A percentile compares a stretch with the other conserved stretches of the same genome.
These are phyloP conservation scores for Sedum album DNA, from an alignment of 164 flowering plant species.

Conservation along the genomic window DNA sequence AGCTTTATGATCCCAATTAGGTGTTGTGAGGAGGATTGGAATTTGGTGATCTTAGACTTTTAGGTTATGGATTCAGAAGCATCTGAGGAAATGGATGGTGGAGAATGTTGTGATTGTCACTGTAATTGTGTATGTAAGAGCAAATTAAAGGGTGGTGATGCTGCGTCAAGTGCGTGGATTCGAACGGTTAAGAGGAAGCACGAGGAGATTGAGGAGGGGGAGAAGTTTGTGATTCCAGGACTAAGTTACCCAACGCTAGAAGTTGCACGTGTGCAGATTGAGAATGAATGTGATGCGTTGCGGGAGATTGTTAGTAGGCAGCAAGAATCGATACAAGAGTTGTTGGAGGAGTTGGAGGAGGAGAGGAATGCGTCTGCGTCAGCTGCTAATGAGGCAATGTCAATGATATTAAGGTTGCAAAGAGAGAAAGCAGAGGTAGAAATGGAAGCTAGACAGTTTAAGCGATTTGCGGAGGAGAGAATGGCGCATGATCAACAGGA, in stretches of 20 bases:
- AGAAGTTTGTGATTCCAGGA: neutral
- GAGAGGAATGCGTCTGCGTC: slow-evolving; percentile 9
- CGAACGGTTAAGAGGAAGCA: neutral
- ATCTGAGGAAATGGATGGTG: slow-evolving; percentile 22
- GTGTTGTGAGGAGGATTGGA: neutral
- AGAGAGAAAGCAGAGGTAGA: slow-evolving; percentile 1
- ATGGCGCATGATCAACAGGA: slow-evolving; percentile 7
- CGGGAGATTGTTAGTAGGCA: slow-evolving; percentile 1
- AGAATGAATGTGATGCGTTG: slow-evolving; percentile 6
- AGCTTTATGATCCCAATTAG: neutral
- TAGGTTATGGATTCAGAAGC: slow-evolving; percentile 37
- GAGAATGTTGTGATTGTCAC: slow-evolving; percentile 43
- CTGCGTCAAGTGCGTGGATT: neutral
- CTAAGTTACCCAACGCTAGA: neutral
- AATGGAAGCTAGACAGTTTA: slow-evolving; percentile 8
- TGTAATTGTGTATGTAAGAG: slow-evolving; percentile 56
- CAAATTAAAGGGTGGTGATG: neutral
- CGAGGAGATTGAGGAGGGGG: neutral
- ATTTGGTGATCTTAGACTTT: slow-evolving; percentile 16
- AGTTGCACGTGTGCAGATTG: slow-evolving; percentile 6
- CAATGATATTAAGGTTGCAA: slow-evolving; percentile 5
- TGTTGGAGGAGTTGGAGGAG: slow-evolving; percentile 6
- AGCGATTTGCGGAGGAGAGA: slow-evolving; percentile 8
- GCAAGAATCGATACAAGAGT: slow-evolving; percentile 5
- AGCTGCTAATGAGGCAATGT: slow-evolving; percentile 8